These are phyloP conservation scores for Sordariomycetes sp. DNA, from an alignment of 2,329 filamentous ascomycete species.

Conservation along the genomic window DNA sequence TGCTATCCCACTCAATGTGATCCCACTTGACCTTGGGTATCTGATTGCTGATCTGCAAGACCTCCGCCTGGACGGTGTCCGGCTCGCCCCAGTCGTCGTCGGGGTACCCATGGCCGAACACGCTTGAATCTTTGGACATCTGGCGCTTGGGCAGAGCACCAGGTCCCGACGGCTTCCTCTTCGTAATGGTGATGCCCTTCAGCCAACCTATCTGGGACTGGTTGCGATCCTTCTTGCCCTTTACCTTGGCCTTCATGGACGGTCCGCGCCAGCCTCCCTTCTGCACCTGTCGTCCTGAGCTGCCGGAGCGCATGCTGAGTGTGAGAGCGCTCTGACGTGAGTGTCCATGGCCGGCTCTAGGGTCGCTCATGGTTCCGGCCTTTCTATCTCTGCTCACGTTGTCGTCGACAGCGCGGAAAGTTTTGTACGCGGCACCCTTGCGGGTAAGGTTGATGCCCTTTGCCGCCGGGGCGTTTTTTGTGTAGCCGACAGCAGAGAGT, in stretches of 20 bases:
- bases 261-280: conserved; percentile 41
- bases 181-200: conserved; percentile 58
- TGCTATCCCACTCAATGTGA: conserved; percentile 52
- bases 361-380: conserved; percentile 51
- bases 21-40: conserved; percentile 58
- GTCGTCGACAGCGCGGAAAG: conserved; percentile 66
- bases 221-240: conserved; percentile 34
- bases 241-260: conserved; percentile 48
- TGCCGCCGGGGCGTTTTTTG: conserved; percentile 56
- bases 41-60: conserved; percentile 51
- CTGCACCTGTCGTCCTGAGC: conserved; percentile 3
- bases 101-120: conserved; percentile 41
- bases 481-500: conserved; percentile 61
- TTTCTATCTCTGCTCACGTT: conserved; percentile 47
- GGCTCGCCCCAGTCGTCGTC: conserved; percentile 51
- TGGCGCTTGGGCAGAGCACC: conserved; percentile 27
- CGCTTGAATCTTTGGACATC: conserved; percentile 40
- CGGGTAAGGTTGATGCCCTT: conserved; percentile 65
- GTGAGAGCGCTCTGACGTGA: conserved; percentile 29
- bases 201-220: conserved; percentile 59
- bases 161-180: conserved; percentile 32
- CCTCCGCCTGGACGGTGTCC: conserved; percentile 56
- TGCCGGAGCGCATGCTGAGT: conserved; percentile 29
- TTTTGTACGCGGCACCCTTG: conserved; percentile 77
- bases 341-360: not conserved